Evolutionary conservation across 2,329 filamentous ascomycete species (phyloP).

Genomic region (Claviceps humidiphila): DNA sequence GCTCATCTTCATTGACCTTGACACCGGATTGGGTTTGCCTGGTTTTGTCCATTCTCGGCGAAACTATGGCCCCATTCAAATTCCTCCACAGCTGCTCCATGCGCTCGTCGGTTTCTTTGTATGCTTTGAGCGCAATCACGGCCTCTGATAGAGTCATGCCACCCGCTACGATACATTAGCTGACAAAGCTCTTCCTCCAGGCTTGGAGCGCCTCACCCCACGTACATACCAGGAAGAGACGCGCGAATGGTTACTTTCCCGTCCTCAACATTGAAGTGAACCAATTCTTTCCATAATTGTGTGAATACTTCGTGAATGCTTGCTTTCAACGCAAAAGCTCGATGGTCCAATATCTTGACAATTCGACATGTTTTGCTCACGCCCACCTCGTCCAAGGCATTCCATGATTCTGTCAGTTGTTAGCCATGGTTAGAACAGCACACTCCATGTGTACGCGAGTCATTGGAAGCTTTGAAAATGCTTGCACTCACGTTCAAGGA

Average conservation of each 20-base stretch:
- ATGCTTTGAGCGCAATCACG: slow-evolving; percentile 42
- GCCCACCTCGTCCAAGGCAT: slow-evolving; percentile 44
- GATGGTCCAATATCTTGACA: slow-evolving; percentile 50
- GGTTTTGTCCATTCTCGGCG: slow-evolving; percentile 40
- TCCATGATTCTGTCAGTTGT: slow-evolving; percentile 35
- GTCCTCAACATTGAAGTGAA: slow-evolving; percentile 46
- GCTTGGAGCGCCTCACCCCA: not conserved
- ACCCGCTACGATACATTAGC: slow-evolving; percentile 25
- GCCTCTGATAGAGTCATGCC: slow-evolving; percentile 41
- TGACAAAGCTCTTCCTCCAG: not conserved
- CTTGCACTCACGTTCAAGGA: slow-evolving; percentile 40
- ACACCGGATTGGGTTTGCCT: slow-evolving; percentile 25
- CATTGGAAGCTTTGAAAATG: not conserved
- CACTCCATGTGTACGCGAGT: not conserved
- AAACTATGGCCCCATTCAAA: slow-evolving; percentile 47
- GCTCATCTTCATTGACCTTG: slow-evolving; percentile 25
- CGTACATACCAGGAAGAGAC: slow-evolving; percentile 32
- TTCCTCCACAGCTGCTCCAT: slow-evolving; percentile 49
- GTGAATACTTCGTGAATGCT: slow-evolving; percentile 54
- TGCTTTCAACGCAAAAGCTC: slow-evolving; percentile 52
- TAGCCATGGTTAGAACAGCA: slow-evolving; percentile 4
- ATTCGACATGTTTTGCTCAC: slow-evolving; percentile 48
- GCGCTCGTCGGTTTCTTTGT: slow-evolving; percentile 46
- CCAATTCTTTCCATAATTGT: slow-evolving; percentile 55
- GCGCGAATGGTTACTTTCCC: slow-evolving; percentile 43